Percentiles rank a stretch among this genome's conserved stretches.
Evolutionary conservation across 2,329 filamentous ascomycete species (phyloP).

Genomic region (Trichoderma brevicompactum): DNA sequence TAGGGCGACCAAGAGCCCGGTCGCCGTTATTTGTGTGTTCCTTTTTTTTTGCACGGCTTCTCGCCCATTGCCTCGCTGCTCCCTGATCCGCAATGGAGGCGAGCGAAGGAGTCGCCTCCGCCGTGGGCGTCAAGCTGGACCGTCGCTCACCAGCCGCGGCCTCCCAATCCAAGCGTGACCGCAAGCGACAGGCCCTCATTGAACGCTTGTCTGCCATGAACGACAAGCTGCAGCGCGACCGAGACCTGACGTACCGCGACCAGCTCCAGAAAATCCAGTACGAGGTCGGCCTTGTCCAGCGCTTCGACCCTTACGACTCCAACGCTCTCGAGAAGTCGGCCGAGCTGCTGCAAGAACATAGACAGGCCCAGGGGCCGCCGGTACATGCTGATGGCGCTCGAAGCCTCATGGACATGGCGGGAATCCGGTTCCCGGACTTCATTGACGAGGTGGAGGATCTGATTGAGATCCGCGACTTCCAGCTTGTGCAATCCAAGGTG

Average conservation of each 20-base stretch:
- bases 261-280: conserved; percentile 91
- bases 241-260: conserved; percentile 83
- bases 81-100: conserved; percentile 43
- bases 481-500: conserved; percentile 82
- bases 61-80: not conserved
- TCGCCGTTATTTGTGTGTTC: too few species aligned
- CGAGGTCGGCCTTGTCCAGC: conserved; percentile 83
- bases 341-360: conserved; percentile 62
- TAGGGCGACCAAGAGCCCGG: too few species aligned
- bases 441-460: conserved; percentile 85
- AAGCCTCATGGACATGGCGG: conserved; percentile 73
- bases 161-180: conserved; percentile 82
- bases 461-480: conserved; percentile 83
- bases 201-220: conserved; percentile 79
- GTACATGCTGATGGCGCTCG: conserved; percentile 50
- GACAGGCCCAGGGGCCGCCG: conserved; percentile 49
- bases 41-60: not conserved
- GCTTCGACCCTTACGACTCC: conserved; percentile 78
- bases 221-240: conserved; percentile 77
- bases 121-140: conserved; percentile 42
- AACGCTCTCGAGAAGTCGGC: conserved; percentile 74
- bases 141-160: conserved; percentile 45
- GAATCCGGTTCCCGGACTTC: conserved; percentile 83
- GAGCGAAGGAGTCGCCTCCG: conserved; percentile 44
- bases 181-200: conserved; percentile 79